These are phyloP conservation scores for Acanthamoeba triangularis DNA, from an alignment of 208 protist genomes.

Conservation along the genomic window DNA sequence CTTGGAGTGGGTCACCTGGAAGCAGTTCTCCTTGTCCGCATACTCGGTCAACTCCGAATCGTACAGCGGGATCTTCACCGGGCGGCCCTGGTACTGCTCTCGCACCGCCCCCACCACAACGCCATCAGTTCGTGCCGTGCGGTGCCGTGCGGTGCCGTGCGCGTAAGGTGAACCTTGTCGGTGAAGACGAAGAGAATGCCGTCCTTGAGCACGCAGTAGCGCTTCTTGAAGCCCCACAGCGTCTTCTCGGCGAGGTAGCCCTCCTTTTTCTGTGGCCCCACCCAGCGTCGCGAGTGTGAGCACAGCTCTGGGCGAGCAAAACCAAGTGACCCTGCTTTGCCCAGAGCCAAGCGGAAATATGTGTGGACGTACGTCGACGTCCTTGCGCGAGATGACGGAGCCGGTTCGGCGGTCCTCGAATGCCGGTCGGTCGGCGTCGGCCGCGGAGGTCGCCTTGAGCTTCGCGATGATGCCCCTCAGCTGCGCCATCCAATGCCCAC, in stretches of 20 bases:
- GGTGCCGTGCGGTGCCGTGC: neutral
- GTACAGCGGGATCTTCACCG: conserved; percentile 73
- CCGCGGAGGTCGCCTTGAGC: conserved; percentile 1
- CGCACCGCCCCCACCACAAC: neutral
- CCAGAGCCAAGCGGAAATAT: no score
- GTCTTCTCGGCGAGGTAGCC: conserved; percentile 58
- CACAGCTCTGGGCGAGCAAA: neutral
- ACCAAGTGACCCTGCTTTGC: neutral
- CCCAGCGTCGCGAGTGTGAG: no score
- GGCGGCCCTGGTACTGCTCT: conserved; percentile 43
- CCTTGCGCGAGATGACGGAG: conserved; percentile 44
- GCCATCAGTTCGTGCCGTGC: neutral
- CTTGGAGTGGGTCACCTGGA: conserved; percentile 50
- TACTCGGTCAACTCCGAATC: conserved; percentile 67
- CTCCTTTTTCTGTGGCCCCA: conserved; percentile 68
- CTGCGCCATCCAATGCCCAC: conserved; percentile 19
- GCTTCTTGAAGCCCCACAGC: conserved; percentile 62
- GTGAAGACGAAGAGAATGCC: conserved; percentile 66
- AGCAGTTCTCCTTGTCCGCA: conserved; percentile 61
- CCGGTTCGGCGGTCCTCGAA: conserved; percentile 22
- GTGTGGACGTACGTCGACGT: conserved; percentile 15
- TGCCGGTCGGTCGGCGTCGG: neutral
- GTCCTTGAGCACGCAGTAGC: conserved; percentile 72
- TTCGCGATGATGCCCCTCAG: conserved; percentile 7
- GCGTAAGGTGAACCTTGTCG: neutral